Evolutionary conservation across 2,329 filamentous ascomycete species (phyloP).

Genomic region (Aspergillus tamarii): DNA sequence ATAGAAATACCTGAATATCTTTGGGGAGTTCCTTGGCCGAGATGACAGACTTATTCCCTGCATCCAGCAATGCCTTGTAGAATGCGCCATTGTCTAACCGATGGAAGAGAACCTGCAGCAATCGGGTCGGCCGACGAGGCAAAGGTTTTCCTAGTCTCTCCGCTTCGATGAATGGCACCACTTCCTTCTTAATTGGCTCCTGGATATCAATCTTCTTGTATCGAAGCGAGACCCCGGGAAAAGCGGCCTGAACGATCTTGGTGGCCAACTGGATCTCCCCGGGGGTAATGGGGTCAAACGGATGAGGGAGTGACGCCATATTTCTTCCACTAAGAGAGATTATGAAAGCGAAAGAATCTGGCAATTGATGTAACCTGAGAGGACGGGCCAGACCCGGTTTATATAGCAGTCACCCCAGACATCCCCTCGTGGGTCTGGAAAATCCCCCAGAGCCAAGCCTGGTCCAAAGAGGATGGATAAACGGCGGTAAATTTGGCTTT

Average conservation of each 20-base stretch:
- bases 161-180: constrained; percentile 64
- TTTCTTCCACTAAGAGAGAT: background rate
- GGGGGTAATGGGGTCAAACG: constrained; percentile 45
- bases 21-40: constrained; percentile 51
- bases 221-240: constrained; percentile 41
- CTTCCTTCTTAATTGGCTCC: constrained; percentile 64
- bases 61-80: constrained; percentile 45
- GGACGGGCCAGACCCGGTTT: background rate
- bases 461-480: background rate
- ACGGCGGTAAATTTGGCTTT: background rate
- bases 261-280: constrained; percentile 45
- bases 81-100: constrained; percentile 47
- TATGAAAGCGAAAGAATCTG: background rate
- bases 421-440: background rate
- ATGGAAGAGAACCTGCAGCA: constrained; percentile 57
- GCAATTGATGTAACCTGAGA: background rate
- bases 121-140: constrained; percentile 54
- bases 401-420: constrained; percentile 1
- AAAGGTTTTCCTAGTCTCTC: constrained; percentile 58
- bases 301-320: constrained; percentile 33
- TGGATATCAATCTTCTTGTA: constrained; percentile 71
- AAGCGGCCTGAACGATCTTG: constrained; percentile 40
- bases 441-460: background rate
- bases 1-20: constrained; percentile 46
- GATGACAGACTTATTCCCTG: constrained; percentile 38